Evolutionary conservation across 257 asterid species (phyloP).

Genomic region (Fraxinus pennsylvanica): DNA sequence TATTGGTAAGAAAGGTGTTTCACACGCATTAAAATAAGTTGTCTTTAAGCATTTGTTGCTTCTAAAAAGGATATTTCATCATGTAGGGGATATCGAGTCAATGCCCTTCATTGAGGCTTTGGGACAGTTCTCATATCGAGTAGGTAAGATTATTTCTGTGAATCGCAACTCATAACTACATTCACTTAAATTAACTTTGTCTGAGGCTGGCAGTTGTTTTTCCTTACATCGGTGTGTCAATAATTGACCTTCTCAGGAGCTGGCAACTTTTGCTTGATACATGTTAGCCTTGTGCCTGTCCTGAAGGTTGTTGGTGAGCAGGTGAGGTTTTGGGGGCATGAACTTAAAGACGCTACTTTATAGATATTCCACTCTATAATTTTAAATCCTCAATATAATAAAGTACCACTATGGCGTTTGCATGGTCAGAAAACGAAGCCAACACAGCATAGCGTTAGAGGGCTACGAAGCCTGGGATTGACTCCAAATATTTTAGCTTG

Average conservation of each 20-base stretch:
- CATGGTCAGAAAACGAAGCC: slow-evolving; percentile 90
- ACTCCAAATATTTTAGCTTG: slow-evolving; percentile 86
- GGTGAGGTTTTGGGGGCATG: slow-evolving; percentile 39
- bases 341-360: neutral
- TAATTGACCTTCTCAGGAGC: slow-evolving; percentile 52
- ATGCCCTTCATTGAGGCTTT: slow-evolving; percentile 98
- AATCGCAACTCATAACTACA: neutral
- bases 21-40: too few relatives aligned
- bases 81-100: slow-evolving; percentile 90
- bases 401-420: slow-evolving; percentile 13
- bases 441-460: slow-evolving; percentile 95
- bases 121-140: slow-evolving; percentile 87
- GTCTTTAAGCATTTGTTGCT: neutral
- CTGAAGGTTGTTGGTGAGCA: slow-evolving; percentile 86
- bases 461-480: slow-evolving; percentile 84
- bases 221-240: slow-evolving; percentile 11
- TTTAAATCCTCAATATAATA: slow-evolving; percentile 18
- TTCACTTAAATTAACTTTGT: neutral
- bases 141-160: slow-evolving; percentile 50
- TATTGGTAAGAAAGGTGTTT: slow-evolving; percentile 46
- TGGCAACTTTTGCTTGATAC: slow-evolving; percentile 89
- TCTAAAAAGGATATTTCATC: slow-evolving; percentile 11
- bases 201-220: neutral
- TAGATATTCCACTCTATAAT: slow-evolving; percentile 14
- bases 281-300: slow-evolving; percentile 96